A percentile compares a stretch with the other conserved stretches of the same genome.
Conservation (phyloP, 1,284 basidiomycete species). For the Meripilus lineatus region DNA sequence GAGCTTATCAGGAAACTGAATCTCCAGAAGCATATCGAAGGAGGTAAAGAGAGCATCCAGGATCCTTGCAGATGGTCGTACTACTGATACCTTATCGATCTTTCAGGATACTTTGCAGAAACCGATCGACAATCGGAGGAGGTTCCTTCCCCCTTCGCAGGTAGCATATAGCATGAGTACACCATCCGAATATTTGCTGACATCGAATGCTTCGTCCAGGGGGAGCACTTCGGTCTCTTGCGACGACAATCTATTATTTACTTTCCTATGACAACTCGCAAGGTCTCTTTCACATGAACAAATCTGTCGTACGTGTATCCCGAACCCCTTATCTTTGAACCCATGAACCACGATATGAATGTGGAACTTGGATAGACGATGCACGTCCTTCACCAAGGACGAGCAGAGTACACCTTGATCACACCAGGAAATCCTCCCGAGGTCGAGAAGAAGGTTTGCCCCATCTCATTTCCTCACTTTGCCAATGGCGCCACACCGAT, state of each 20-base stretch:
- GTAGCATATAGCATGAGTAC: slow-evolving; percentile 20
- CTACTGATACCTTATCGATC: neutral
- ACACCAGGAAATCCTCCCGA: slow-evolving; percentile 27
- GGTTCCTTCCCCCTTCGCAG: slow-evolving; percentile 35
- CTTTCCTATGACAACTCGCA: slow-evolving; percentile 33
- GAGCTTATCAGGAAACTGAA: slow-evolving; percentile 28
- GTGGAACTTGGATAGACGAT: too few species aligned
- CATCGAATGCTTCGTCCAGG: slow-evolving; percentile 13
- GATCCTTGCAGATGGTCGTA: neutral
- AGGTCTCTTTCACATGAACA: slow-evolving; percentile 44
- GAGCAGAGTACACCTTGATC: slow-evolving; percentile 44
- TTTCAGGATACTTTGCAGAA: slow-evolving; percentile 35
- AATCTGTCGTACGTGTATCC: slow-evolving; percentile 31
- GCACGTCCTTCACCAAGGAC: slow-evolving; percentile 44
- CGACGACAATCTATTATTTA: slow-evolving; percentile 45
- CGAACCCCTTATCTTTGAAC: neutral
- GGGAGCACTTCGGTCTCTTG: slow-evolving; percentile 27
- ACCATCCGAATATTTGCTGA: neutral
- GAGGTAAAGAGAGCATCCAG: slow-evolving; percentile 21
- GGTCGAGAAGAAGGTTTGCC: slow-evolving; percentile 33
- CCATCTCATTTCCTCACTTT: neutral
- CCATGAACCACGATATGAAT: neutral
- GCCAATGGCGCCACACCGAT: neutral
- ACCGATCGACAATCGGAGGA: slow-evolving; percentile 31
- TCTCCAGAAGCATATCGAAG: slow-evolving; percentile 32